Percentiles rank a stretch among this genome's conserved stretches.
phyloP scores from a whole-genome alignment of 345 rosid species.

The Eucalyptus erythrocorys region DNA sequence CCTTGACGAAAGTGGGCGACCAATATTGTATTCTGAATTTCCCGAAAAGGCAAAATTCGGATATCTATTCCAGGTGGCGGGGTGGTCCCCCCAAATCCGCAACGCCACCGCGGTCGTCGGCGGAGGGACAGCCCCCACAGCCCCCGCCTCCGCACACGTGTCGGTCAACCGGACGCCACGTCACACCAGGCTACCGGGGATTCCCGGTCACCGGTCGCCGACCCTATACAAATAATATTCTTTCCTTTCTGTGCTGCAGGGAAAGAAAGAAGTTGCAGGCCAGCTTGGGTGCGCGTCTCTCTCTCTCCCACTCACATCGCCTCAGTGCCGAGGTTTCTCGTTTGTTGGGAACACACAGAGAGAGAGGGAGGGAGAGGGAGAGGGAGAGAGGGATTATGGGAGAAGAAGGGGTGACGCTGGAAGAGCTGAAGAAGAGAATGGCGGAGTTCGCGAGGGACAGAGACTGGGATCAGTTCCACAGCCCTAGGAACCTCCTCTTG shows the following conservation, averaged over 20 bases:
- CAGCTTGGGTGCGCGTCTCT: background rate
- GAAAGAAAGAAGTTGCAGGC: background rate
- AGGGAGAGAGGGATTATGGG: background rate
- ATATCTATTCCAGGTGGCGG: background rate
- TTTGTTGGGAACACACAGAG: background rate
- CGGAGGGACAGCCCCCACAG: background rate
- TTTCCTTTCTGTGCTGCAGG: background rate
- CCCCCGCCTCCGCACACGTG: background rate
- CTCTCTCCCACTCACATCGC: background rate
- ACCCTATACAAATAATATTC: background rate
- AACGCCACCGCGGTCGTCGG: background rate
- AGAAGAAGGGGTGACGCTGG: constrained; percentile 43
- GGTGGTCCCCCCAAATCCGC: background rate
- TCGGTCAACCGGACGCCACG: background rate
- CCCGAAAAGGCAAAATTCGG: background rate
- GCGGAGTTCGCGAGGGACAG: constrained; percentile 79
- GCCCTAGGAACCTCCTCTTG: constrained; percentile 85
- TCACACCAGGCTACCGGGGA: background rate
- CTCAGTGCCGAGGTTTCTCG: background rate
- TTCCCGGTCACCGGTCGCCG: background rate
- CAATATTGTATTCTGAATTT: background rate
- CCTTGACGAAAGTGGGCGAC: background rate
- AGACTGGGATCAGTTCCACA: constrained; percentile 85
- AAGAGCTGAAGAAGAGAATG: constrained; percentile 54
- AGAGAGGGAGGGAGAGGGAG: background rate